Conservation (phyloP, 1,284 basidiomycete species). For the Pascua guehoae region DNA sequence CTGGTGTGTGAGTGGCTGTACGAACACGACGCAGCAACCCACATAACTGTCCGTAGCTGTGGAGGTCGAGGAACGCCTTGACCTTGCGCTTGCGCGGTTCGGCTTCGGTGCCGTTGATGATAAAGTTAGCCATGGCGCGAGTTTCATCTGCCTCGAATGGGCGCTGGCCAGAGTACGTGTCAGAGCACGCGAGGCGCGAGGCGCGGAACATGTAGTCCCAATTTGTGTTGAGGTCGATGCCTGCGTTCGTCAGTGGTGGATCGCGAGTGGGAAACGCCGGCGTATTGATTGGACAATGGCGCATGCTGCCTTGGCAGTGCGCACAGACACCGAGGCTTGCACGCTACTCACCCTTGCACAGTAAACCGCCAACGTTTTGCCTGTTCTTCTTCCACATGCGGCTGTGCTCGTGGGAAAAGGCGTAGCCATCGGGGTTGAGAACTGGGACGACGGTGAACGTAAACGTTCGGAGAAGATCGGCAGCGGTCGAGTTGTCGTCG, state of each 20-base stretch:
- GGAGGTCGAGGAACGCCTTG: slow-evolving; percentile 66
- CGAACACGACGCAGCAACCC: slow-evolving; percentile 33
- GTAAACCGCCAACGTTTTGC: slow-evolving; percentile 51
- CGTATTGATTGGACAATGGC: not conserved
- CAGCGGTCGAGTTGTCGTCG: slow-evolving; percentile 31
- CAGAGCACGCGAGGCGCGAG: slow-evolving; percentile 55
- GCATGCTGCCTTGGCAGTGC: not conserved
- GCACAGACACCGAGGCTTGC: no score
- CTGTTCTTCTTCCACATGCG: slow-evolving; percentile 83
- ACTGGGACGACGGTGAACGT: slow-evolving; percentile 73
- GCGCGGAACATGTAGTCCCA: slow-evolving; percentile 55
- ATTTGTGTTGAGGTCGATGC: slow-evolving; percentile 77
- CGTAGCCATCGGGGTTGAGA: slow-evolving; percentile 81
- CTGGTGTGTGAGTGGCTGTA: slow-evolving; percentile 20
- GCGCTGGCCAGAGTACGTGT: slow-evolving; percentile 66
- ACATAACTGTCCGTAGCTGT: slow-evolving; percentile 82
- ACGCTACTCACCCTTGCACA: slow-evolving; percentile 44
- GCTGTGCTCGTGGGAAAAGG: slow-evolving; percentile 61
- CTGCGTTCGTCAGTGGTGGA: slow-evolving; percentile 48
- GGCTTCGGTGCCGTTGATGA: slow-evolving; percentile 50
- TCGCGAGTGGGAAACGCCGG: not conserved
- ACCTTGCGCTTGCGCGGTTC: slow-evolving; percentile 27
- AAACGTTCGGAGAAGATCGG: slow-evolving; percentile 58
- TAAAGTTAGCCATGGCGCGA: slow-evolving; percentile 67
- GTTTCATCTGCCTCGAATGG: slow-evolving; percentile 74